These are phyloP conservation scores for Heliosperma pusillum DNA, from an alignment of 148 eudicot species.

Conservation along the genomic window DNA sequence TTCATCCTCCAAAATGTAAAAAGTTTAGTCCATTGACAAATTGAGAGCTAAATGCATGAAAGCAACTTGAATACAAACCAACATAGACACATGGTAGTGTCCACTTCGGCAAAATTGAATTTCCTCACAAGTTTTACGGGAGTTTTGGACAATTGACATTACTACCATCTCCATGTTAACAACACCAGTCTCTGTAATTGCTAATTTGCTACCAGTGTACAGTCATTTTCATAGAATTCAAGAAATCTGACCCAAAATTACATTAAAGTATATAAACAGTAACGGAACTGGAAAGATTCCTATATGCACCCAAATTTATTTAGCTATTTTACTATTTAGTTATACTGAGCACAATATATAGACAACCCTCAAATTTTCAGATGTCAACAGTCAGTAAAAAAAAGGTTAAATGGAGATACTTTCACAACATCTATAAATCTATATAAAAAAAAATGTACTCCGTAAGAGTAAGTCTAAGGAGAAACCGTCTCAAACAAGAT, in stretches of 20 bases:
- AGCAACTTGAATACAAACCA: not conserved
- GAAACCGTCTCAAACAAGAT: no score
- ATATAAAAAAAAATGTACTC: no score
- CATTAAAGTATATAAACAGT: slow-evolving; percentile 15
- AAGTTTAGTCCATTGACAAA: not conserved
- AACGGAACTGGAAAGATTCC: slow-evolving; percentile 14
- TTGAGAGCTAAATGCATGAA: not conserved
- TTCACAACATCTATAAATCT: not conserved
- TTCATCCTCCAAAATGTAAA: not conserved
- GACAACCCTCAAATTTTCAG: slow-evolving; percentile 15
- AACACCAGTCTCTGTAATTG: slow-evolving; percentile 15
- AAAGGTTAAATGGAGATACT: slow-evolving; percentile 8
- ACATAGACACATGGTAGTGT: not conserved
- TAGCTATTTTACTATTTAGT: slow-evolving; percentile 10
- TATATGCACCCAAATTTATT: slow-evolving; percentile 8
- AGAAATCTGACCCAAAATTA: not conserved
- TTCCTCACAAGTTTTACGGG: slow-evolving; percentile 25
- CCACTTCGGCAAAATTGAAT: not conserved
- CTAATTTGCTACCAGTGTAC: slow-evolving; percentile 17
- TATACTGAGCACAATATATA: not conserved
- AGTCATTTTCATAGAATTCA: slow-evolving; percentile 28
- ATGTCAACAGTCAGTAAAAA: slow-evolving; percentile 6
- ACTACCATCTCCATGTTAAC: slow-evolving; percentile 9
- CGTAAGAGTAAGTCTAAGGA: no score
- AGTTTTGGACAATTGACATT: slow-evolving; percentile 21